These are phyloP conservation scores for Starmerella roubikii DNA, from an alignment of 805 yeast species.

Conservation along the genomic window DNA sequence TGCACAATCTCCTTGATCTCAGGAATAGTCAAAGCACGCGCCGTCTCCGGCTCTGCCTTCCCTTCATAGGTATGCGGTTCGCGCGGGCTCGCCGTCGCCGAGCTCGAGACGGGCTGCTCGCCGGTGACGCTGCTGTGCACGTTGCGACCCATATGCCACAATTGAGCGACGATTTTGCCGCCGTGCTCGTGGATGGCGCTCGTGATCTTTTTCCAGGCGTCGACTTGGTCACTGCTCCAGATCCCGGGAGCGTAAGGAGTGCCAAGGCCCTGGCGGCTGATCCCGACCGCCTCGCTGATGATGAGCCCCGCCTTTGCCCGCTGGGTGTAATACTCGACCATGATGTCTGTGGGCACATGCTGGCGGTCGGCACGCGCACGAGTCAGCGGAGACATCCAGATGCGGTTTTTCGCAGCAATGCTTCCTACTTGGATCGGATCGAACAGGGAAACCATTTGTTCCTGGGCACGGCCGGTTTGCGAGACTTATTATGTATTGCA, in stretches of 20 bases:
- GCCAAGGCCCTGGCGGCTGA: constrained; percentile 32
- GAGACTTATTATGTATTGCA: constrained; percentile 50
- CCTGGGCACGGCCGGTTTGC: no score
- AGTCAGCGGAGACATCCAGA: constrained; percentile 39
- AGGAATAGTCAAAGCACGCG: constrained; percentile 30
- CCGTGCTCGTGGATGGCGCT: constrained; percentile 20
- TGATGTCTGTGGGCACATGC: constrained; percentile 34
- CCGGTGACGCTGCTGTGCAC: constrained; percentile 12
- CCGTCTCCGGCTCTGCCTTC: constrained; percentile 16
- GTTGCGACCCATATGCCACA: constrained; percentile 19
- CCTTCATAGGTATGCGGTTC: constrained; percentile 11
- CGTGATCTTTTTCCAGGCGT: constrained; percentile 28
- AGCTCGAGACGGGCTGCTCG: constrained; percentile 4
- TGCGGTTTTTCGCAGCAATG: constrained; percentile 26
- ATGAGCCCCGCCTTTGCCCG: constrained; percentile 37
- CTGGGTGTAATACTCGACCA: constrained; percentile 39
- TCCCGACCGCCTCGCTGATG: constrained; percentile 44
- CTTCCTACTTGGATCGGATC: constrained; percentile 28
- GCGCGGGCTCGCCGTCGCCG: constrained; percentile 3
- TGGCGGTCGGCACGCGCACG: constrained; percentile 27
- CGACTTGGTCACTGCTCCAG: constrained; percentile 23
- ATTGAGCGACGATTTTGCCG: constrained; percentile 15
- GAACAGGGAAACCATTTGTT: constrained; percentile 20
- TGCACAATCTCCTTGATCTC: constrained; percentile 34
- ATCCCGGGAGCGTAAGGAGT: constrained; percentile 26